A percentile compares a stretch with the other conserved stretches of the same genome.
These are phyloP conservation scores for Ruellia speciosa DNA, from an alignment of 305 asterid genomes.

Conservation along the genomic window DNA sequence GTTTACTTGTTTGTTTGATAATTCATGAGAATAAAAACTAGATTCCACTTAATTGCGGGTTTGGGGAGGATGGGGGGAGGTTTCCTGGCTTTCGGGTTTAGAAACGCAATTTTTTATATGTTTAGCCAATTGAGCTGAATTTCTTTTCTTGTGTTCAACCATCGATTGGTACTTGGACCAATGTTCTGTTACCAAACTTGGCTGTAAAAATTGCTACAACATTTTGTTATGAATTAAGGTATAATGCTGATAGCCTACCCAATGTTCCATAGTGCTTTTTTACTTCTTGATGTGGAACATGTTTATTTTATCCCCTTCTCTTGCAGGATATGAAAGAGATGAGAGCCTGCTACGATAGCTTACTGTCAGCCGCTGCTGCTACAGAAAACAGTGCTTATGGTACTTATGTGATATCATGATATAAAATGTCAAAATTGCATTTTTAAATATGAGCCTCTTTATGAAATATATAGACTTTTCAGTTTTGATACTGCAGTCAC, in stretches of 20 bases:
- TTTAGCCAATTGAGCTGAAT: slow-evolving; percentile 5
- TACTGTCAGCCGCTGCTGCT: slow-evolving; percentile 98
- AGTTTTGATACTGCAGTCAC: not conserved
- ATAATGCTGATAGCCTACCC: not conserved
- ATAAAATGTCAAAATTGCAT: slow-evolving; percentile 3
- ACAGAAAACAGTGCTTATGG: slow-evolving; percentile 91
- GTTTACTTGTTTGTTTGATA: slow-evolving; percentile 10
- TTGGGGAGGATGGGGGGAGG: no score
- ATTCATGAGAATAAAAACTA: not conserved
- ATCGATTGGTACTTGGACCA: no score
- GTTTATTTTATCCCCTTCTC: slow-evolving; percentile 17
- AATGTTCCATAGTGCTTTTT: not conserved
- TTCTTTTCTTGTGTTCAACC: slow-evolving; percentile 3
- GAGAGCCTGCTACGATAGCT: slow-evolving; percentile 81
- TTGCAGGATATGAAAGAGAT: slow-evolving; percentile 92
- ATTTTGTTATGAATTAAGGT: not conserved
- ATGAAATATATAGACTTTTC: not conserved
- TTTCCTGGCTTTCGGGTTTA: not conserved
- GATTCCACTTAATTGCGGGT: slow-evolving; percentile 1
- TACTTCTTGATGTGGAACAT: slow-evolving; percentile 14
- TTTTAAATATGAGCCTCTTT: slow-evolving; percentile 9
- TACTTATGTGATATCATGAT: slow-evolving; percentile 29
- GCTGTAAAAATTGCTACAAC: slow-evolving; percentile 8
- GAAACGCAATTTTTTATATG: slow-evolving; percentile 5
- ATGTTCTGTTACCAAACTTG: slow-evolving; percentile 4